A percentile compares a stretch with the other conserved stretches of the same genome.
phyloP scores from a whole-genome alignment of 192 early-diverging fungal genomes.

The Umbelopsis ramanniana region DNA sequence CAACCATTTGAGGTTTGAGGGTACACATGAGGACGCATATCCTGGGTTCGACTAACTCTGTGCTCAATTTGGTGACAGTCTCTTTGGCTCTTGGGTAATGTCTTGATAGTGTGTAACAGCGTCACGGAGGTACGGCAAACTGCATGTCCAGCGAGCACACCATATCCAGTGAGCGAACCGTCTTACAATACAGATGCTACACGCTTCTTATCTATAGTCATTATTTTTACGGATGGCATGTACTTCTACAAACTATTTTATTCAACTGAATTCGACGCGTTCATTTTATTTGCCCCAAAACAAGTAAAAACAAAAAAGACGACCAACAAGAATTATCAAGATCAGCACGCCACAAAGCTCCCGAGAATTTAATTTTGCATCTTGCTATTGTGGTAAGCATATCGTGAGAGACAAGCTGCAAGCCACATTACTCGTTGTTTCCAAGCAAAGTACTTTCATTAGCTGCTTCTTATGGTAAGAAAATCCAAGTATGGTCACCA shows the following conservation, averaged over 20 bases:
- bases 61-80: constrained; percentile 7
- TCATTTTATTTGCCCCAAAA: not conserved
- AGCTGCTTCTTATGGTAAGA: constrained; percentile 15
- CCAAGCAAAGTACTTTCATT: not conserved
- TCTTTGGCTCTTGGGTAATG: not conserved
- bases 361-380: not conserved
- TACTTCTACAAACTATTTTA: too few species aligned
- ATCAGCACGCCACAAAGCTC: not conserved
- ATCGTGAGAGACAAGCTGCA: constrained; percentile 22
- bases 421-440: not conserved
- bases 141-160: not conserved
- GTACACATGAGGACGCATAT: constrained; percentile 18
- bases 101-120: not conserved
- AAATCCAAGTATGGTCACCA: constrained; percentile 15
- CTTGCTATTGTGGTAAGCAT: not conserved
- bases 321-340: not conserved
- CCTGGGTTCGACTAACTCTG: not conserved
- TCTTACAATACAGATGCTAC: not conserved
- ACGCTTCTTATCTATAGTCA: not conserved
- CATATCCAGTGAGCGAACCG: not conserved
- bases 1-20: constrained; percentile 12
- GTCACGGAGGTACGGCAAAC: not conserved
- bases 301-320: not conserved
- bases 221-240: too few species aligned
- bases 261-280: not conserved